Conservation (phyloP, 768 basidiomycete genomes). For the Pseudohyphozyma bogoriensis region DNA sequence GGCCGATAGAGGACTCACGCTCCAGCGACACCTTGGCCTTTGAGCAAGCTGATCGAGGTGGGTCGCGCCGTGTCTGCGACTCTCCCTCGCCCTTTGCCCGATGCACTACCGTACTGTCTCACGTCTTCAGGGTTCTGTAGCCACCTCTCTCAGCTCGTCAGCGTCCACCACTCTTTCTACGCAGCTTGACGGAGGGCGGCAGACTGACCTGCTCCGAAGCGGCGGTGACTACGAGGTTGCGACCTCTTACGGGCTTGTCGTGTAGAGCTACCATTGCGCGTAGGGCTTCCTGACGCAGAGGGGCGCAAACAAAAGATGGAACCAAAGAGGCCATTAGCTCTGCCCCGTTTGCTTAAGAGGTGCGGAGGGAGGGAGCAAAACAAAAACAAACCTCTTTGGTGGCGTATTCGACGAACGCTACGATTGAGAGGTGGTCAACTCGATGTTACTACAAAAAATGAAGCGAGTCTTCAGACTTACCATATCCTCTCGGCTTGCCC, state of each 20-base stretch:
- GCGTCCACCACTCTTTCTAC: conserved; percentile 38
- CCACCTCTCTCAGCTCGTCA: conserved; percentile 36
- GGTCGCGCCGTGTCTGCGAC: conserved; percentile 47
- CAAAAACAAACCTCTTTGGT: conserved; percentile 60
- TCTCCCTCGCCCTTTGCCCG: too few relatives aligned
- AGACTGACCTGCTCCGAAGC: conserved; percentile 59
- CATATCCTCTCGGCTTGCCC: conserved; percentile 89
- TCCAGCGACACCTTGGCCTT: conserved; percentile 52
- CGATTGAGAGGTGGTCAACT: too few relatives aligned
- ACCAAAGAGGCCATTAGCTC: not conserved
- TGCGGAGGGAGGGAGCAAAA: not conserved
- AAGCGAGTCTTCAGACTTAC: too few relatives aligned
- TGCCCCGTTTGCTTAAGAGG: not conserved
- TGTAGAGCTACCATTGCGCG: conserved; percentile 64
- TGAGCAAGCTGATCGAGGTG: conserved; percentile 79
- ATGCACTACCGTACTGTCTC: too few relatives aligned
- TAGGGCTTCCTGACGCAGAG: conserved; percentile 59
- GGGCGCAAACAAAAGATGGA: not conserved
- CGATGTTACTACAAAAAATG: too few relatives aligned
- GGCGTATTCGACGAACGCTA: conserved; percentile 82
- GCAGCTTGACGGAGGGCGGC: not conserved
- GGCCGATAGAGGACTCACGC: conserved; percentile 41
- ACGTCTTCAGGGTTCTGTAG: not conserved
- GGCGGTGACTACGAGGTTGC: conserved; percentile 80
- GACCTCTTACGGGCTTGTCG: conserved; percentile 71